Base-by-base conservation (phyloP, 768 basidiomycete species). In the Lanmaoa rubissima region DNA sequence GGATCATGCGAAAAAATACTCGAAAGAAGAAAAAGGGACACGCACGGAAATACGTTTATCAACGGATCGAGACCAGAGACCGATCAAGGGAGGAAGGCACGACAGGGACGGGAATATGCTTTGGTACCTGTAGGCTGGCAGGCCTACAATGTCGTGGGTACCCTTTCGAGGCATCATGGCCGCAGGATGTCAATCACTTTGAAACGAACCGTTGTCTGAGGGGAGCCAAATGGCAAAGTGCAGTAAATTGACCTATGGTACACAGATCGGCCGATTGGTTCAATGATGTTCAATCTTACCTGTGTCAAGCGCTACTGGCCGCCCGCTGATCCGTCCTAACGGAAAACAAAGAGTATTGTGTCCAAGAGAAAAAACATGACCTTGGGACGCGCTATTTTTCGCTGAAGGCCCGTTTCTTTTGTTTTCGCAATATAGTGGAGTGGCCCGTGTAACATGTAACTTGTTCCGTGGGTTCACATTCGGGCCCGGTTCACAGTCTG, bases 141-240 rank as follows among this genome's bases (percentile, higher is more conserved):
- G 5, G 24, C 10, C 16, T 17, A 45, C 43, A 1, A 16, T 26
- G 42, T 42, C 21, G 4, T 7, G 42, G 14, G 13, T 5, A 10
- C 4, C 9, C 16, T 16, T 26, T 4, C 5, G 4, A 11, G n/a
- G 26, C 26, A 26, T 38, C 24, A 3, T 44, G 39, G 32, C 49
- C 19, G 38, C 38, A 26, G 35, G 41, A 48, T 6, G 24, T 47
- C 21, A 19, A 28, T 42, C 8, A 12, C 36, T 38, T 17, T 38
- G 32, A 52, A 48, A 52, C 56, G 59, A 61, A 61, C 16, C 19
- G 31, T 12, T 45, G 3, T 44, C n/a, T 9, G 40, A 31, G 39
- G 21, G 16, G 26, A 31, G 16, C 13, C 5, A 26, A 38, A 38
- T 12, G 31, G 14, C n/a, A 39, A 38, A 28, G 53, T 19, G 40